phyloP scores from a whole-genome alignment of 805 yeast species.

The Lipomyces chichibuensis region DNA sequence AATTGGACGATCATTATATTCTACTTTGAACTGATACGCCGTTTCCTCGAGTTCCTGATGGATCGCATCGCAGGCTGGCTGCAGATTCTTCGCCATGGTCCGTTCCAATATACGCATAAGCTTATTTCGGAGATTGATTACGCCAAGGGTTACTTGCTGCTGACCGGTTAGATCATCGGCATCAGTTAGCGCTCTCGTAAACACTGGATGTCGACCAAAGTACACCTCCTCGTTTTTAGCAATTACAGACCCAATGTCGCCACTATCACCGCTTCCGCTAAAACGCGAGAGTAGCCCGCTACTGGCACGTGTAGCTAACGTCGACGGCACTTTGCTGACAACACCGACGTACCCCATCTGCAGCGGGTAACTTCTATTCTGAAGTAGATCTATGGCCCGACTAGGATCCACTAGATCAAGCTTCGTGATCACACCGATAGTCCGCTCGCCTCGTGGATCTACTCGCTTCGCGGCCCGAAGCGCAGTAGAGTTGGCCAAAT shows the following conservation, averaged over 20 bases:
- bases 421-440: slow-evolving; percentile 95
- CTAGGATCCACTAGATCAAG: slow-evolving; percentile 84
- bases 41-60: slow-evolving; percentile 93
- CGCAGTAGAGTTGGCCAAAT: slow-evolving; percentile 94
- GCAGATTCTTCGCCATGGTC: slow-evolving; percentile 85
- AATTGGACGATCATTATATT: slow-evolving; percentile 89
- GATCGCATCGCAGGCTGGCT: slow-evolving; percentile 83
- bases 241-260: slow-evolving; percentile 57
- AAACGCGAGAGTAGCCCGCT: slow-evolving; percentile 21
- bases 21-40: slow-evolving; percentile 89
- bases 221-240: slow-evolving; percentile 55
- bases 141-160: slow-evolving; percentile 59
- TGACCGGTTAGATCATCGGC: background rate
- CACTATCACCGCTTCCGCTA: slow-evolving; percentile 51
- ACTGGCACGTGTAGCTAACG: slow-evolving; percentile 11
- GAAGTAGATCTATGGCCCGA: slow-evolving; percentile 66
- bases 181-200: slow-evolving; percentile 38
- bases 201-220: slow-evolving; percentile 65
- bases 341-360: slow-evolving; percentile 98
- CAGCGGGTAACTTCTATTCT: slow-evolving; percentile 83
- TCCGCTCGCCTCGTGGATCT: slow-evolving; percentile 93
- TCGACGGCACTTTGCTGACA: slow-evolving; percentile 73
- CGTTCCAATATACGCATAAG: slow-evolving; percentile 84
- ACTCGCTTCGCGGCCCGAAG: slow-evolving; percentile 83
- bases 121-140: slow-evolving; percentile 72